Percentiles rank a stretch among this genome's conserved stretches.
phyloP scores from a whole-genome alignment of 2,329 filamentous ascomycete species.

The Aspergillus intermedius region DNA sequence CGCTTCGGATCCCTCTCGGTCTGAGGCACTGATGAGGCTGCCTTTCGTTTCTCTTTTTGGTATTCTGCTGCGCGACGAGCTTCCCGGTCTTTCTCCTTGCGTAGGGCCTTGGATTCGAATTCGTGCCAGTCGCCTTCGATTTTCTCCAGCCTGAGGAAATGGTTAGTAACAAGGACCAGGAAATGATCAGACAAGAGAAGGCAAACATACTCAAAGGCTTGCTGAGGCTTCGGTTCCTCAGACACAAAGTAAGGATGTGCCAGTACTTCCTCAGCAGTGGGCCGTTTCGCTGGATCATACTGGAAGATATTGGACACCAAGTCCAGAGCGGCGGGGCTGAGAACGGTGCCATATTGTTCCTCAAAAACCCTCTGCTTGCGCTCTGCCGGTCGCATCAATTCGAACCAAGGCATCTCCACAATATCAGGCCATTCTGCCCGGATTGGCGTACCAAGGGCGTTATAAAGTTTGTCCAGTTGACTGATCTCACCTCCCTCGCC shows the following conservation, averaged over 20 bases:
- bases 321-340: conserved; percentile 76
- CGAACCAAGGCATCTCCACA: conserved; percentile 95
- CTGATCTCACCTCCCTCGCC: conserved; percentile 94
- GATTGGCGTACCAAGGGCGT: conserved; percentile 80
- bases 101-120: conserved; percentile 90
- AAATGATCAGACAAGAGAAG: background rate
- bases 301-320: conserved; percentile 77
- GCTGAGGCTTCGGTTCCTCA: conserved; percentile 70
- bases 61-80: conserved; percentile 43
- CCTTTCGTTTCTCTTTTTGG: conserved; percentile 46
- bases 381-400: conserved; percentile 73
- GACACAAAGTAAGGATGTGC: conserved; percentile 80
- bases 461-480: conserved; percentile 95
- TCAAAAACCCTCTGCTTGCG: conserved; percentile 69
- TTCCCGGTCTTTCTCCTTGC: conserved; percentile 73
- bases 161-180: conserved; percentile 3
- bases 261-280: conserved; percentile 75
- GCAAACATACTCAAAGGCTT: conserved; percentile 70
- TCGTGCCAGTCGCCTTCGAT: conserved; percentile 97
- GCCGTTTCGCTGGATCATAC: conserved; percentile 79
- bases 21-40: conserved; percentile 24
- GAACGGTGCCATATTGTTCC: conserved; percentile 69
- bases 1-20: conserved; percentile 39
- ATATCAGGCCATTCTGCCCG: conserved; percentile 80
- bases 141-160: conserved; percentile 55